Evolutionary conservation across 441 rosid species (phyloP).

Genomic region (Capsella rubella): DNA sequence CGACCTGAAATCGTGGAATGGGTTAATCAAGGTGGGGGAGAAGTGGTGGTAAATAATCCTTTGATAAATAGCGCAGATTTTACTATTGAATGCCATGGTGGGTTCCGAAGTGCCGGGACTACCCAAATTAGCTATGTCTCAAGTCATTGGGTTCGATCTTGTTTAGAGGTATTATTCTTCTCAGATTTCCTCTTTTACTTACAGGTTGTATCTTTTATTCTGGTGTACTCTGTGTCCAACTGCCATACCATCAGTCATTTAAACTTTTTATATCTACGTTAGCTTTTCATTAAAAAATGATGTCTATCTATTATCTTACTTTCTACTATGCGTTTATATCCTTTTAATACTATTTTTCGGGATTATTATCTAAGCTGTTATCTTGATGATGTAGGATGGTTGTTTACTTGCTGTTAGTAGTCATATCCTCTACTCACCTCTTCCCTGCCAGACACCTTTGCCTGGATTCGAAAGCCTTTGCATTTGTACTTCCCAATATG

Average conservation of each 20-base stretch:
- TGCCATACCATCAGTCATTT: constrained; percentile 34
- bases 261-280: constrained; percentile 15
- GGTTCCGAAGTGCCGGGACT: constrained; percentile 45
- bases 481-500: constrained; percentile 86
- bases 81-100: constrained; percentile 85
- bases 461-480: constrained; percentile 81
- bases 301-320: not conserved
- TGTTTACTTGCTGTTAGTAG: constrained; percentile 80
- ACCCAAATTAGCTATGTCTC: constrained; percentile 67
- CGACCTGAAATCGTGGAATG: constrained; percentile 85
- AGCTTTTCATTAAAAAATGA: constrained; percentile 7
- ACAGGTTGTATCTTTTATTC: constrained; percentile 13
- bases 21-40: constrained; percentile 95
- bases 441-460: constrained; percentile 85
- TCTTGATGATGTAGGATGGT: constrained; percentile 73
- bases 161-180: constrained; percentile 77
- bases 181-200: constrained; percentile 27
- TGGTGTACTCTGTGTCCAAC: constrained; percentile 22
- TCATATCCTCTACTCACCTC: constrained; percentile 93
- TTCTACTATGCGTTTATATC: constrained; percentile 18
- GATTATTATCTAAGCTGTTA: constrained; percentile 38
- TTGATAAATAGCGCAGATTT: constrained; percentile 56
- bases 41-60: constrained; percentile 60
- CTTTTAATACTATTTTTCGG: constrained; percentile 16
- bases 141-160: constrained; percentile 95